phyloP scores from a whole-genome alignment of 805 yeast species.

The Saccharomycopsis babjevae region DNA sequence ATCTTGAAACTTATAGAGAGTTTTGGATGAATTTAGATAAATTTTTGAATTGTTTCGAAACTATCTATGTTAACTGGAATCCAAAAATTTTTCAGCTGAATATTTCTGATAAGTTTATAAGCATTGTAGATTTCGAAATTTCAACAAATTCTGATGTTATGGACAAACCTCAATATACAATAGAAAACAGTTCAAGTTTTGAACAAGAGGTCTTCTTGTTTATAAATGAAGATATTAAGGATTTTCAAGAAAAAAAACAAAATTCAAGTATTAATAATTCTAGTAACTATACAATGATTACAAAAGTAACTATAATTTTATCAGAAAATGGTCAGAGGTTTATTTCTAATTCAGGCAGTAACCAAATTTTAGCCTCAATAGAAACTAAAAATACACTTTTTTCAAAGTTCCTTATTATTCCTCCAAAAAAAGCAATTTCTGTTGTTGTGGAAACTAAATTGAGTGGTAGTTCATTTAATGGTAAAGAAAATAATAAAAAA shows the following conservation, averaged over 20 bases:
- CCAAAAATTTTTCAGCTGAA: conserved; percentile 30
- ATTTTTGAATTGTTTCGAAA: conserved; percentile 32
- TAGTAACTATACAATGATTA: neutral
- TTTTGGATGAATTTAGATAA: conserved; percentile 23
- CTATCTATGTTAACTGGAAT: conserved; percentile 62
- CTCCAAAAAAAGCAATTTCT: conserved; percentile 26
- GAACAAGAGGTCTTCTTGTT: conserved; percentile 35
- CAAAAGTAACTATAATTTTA: conserved; percentile 22
- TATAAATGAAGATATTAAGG: conserved; percentile 26
- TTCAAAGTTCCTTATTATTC: conserved; percentile 26
- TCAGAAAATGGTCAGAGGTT: conserved; percentile 27
- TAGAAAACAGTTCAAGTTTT: conserved; percentile 26
- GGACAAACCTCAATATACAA: conserved; percentile 35
- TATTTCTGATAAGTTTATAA: neutral
- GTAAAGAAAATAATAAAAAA: neutral
- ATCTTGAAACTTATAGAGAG: conserved; percentile 13
- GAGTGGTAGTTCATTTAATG: neutral
- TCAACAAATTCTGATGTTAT: neutral
- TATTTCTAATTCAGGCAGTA: conserved; percentile 17
- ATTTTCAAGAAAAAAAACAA: neutral
- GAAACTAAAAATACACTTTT: conserved; percentile 29
- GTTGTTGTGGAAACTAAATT: conserved; percentile 16
- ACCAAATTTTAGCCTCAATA: conserved; percentile 5
- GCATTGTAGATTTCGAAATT: neutral
- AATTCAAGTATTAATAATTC: conserved; percentile 17